Conservation (phyloP, 2,329 filamentous ascomycete genomes). For the Chaetoscypha palmicola region DNA sequence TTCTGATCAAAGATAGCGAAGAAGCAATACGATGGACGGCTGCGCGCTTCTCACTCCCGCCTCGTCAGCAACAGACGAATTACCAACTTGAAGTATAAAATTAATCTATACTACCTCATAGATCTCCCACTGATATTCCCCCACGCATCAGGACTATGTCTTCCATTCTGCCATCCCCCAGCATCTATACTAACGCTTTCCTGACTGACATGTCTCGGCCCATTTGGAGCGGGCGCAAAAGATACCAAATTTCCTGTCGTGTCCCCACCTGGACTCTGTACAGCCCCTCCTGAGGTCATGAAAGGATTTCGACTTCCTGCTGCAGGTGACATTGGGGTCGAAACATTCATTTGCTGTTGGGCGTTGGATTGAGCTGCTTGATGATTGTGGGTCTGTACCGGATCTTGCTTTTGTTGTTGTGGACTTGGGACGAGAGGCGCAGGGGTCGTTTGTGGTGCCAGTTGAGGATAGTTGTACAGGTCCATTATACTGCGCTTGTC, state of each 20-base stretch:
- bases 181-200: constrained; percentile 54
- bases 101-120: constrained; percentile 21
- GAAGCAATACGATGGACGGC: neutral
- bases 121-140: constrained; percentile 48
- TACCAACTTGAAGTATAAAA: neutral
- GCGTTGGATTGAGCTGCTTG: neutral
- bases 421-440: constrained; percentile 16
- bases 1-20: neutral
- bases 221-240: constrained; percentile 19
- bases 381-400: constrained; percentile 11
- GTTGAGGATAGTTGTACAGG: constrained; percentile 51
- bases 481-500: constrained; percentile 72
- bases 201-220: constrained; percentile 48
- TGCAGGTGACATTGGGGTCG: constrained; percentile 13
- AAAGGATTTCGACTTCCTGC: constrained; percentile 31
- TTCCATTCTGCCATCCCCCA: constrained; percentile 54
- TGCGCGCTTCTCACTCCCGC: neutral
- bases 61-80: neutral
- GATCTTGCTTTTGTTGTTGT: constrained; percentile 18
- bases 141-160: constrained; percentile 76
- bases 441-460: constrained; percentile 30
- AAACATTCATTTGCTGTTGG: constrained; percentile 14
- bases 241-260: constrained; percentile 20
- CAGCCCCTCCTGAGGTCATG: constrained; percentile 16
- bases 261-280: constrained; percentile 24